Base-by-base conservation (phyloP, 1,139 yeast genomes). In the Candida dubliniensis region DNA sequence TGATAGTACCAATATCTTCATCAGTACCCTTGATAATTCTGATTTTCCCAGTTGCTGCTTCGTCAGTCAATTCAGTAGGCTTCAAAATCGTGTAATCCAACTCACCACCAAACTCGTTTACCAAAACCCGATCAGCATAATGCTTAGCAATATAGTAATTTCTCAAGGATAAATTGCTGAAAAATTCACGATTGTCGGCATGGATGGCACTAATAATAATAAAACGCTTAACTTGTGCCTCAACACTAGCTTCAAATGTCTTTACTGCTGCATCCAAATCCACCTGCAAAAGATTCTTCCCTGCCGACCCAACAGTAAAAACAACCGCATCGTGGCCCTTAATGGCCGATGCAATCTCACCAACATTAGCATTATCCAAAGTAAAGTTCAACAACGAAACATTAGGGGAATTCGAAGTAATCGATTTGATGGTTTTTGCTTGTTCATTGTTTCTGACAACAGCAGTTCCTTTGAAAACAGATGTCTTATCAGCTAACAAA, bases 231-330 rank as follows among this genome's bases (percentile, higher is more conserved):
- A 77, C 69, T 1, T 67, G 63, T n/a, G 74, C 77, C 39, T 54
- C 52, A 32, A 71, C 73, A 12, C 80, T 66, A 1, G 85, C 87
- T 54, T 81, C 86, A 45, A 77, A 70, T 1, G 77, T 71, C 55
- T 79, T 78, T 32, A 79, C 79, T 6, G 82, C 82, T 4, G 83
- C 84, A 55, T 82, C 87, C 44, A 81, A 64, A 55, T 83, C 89
- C 11, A 82, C 79, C 23, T 72, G 67, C 41, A 80, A 65, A 11
- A 82, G 71, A 41, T 71, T 63, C 45, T 72, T 74, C 1, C 87
- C 87, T 6, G 79, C 83, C 1, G 86, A 79, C 5, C 88, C 88
- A 1, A 84, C 87, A 37, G 78, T 67, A 63, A 82, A 79, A 1
- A 83, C 79, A 6, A 82, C 79, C 6, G 81, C 82, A 54, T 79